Percentiles rank a stretch among this genome's conserved stretches.
These are phyloP conservation scores for Castanea sativa DNA, from an alignment of 306 rosid species.

Conservation along the genomic window DNA sequence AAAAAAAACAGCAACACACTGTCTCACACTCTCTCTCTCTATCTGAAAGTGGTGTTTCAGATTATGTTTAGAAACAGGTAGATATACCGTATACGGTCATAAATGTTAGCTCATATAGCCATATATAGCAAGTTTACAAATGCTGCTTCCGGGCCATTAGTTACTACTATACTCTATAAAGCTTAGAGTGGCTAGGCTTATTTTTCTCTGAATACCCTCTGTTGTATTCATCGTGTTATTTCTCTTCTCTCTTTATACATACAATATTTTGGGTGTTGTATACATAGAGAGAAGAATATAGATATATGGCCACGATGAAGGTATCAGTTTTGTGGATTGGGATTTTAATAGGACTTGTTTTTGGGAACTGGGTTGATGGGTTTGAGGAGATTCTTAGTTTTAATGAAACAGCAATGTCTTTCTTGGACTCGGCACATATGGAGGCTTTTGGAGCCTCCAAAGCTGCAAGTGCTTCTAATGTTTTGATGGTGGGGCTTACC, in stretches of 20 bases:
- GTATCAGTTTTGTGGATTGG: conserved; percentile 39
- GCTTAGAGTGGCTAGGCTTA: not conserved
- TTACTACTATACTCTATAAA: too few species aligned
- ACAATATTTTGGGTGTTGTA: conserved; percentile 8
- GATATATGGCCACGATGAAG: conserved; percentile 34
- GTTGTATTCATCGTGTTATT: not conserved
- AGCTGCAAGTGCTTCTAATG: not conserved
- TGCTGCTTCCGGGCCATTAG: conserved; percentile 18
- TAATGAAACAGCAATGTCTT: conserved; percentile 63
- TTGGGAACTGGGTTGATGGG: conserved; percentile 50
- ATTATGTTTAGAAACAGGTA: not conserved
- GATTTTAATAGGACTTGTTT: conserved; percentile 37
- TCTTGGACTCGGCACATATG: conserved; percentile 30
- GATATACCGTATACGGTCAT: not conserved
- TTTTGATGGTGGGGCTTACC: conserved; percentile 71
- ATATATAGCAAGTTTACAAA: not conserved
- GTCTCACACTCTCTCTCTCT: not conserved
- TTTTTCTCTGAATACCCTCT: not conserved
- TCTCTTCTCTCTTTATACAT: not conserved
- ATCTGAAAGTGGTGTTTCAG: conserved; percentile 11
- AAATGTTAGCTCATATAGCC: conserved; percentile 9
- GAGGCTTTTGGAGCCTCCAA: conserved; percentile 53
- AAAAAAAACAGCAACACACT: not conserved
- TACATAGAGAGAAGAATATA: conserved; percentile 8
- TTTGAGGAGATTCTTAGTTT: conserved; percentile 25